Evolutionary conservation across 163 green algal genomes (phyloP).

Genomic region (Chlorella variabilis): DNA sequence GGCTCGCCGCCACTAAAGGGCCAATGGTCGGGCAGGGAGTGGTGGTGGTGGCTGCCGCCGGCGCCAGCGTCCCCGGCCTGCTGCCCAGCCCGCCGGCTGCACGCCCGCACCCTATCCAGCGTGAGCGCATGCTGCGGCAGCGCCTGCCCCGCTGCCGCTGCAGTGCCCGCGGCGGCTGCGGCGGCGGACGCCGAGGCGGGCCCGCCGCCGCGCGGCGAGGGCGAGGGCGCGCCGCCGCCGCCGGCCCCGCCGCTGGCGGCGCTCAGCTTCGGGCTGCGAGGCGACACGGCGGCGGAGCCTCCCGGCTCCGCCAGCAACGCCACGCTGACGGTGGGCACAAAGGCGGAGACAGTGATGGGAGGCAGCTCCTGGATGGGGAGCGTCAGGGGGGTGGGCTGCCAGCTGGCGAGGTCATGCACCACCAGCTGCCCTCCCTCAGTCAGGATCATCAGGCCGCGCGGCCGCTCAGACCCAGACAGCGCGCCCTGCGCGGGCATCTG

Average conservation of each 20-base stretch:
- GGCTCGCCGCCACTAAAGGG: conserved; percentile 43
- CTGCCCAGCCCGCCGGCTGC: neutral
- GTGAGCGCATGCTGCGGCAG: conserved; percentile 42
- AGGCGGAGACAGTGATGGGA: conserved; percentile 39
- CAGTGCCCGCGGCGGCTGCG: neutral
- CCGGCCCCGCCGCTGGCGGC: neutral
- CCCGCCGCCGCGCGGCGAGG: neutral
- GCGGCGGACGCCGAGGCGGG: too few species aligned
- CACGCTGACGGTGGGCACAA: conserved; percentile 33
- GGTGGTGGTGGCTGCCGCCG: neutral
- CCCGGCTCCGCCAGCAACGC: conserved; percentile 7
- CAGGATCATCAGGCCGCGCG: conserved; percentile 61
- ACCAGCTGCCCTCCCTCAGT: conserved; percentile 74
- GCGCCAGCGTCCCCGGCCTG: neutral
- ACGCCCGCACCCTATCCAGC: conserved; percentile 25
- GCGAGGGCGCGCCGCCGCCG: neutral
- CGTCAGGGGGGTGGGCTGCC: conserved; percentile 58
- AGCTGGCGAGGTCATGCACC: conserved; percentile 60
- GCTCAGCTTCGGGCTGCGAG: neutral
- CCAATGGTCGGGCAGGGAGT: conserved; percentile 32
- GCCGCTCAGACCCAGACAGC: conserved; percentile 44
- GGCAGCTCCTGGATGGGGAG: conserved; percentile 65
- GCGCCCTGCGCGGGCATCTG: conserved; percentile 40
- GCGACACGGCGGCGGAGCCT: conserved; percentile 8
- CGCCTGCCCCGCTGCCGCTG: neutral